phyloP scores from a whole-genome alignment of 1,284 basidiomycete genomes.

The Ustilago vetiveriae region DNA sequence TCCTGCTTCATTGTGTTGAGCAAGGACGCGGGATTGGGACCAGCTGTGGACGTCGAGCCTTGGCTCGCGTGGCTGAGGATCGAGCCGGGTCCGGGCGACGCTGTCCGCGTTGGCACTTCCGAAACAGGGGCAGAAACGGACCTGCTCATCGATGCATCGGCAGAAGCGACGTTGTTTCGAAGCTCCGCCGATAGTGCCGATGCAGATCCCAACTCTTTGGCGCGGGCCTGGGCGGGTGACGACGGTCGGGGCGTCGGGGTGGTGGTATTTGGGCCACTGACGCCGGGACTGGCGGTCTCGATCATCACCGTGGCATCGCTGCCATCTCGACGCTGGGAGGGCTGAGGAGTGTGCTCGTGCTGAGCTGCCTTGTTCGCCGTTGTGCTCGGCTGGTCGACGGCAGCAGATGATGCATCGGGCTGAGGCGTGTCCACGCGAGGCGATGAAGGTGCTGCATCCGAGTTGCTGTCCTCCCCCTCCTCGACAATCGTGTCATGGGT shows the following conservation, averaged over 20 bases:
- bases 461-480: constrained; percentile 43
- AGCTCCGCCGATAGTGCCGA: not conserved
- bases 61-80: constrained; percentile 16
- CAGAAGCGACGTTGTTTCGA: constrained; percentile 3
- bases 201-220: constrained; percentile 1
- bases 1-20: constrained; percentile 29
- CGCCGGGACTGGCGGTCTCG: constrained; percentile 18
- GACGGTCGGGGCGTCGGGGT: constrained; percentile 42
- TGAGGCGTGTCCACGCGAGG: constrained; percentile 14
- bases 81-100: constrained; percentile 33
- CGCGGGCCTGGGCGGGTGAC: constrained; percentile 18
- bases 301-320: constrained; percentile 38
- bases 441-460: constrained; percentile 28
- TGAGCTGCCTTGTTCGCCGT: not conserved
- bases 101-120: constrained; percentile 33
- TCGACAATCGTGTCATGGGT: constrained; percentile 40
- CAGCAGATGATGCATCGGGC: not conserved
- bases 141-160: constrained; percentile 19
- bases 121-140: constrained; percentile 35
- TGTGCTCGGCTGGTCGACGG: not conserved
- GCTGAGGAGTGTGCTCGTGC: not conserved
- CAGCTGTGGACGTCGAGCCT: constrained; percentile 10
- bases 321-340: constrained; percentile 12
- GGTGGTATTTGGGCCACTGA: constrained; percentile 37
- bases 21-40: constrained; percentile 2